Percentiles rank a stretch among this genome's conserved stretches.
These are phyloP conservation scores for Carex myosuroides DNA, from an alignment of 176 grass and related monocot genomes.

Conservation along the genomic window DNA sequence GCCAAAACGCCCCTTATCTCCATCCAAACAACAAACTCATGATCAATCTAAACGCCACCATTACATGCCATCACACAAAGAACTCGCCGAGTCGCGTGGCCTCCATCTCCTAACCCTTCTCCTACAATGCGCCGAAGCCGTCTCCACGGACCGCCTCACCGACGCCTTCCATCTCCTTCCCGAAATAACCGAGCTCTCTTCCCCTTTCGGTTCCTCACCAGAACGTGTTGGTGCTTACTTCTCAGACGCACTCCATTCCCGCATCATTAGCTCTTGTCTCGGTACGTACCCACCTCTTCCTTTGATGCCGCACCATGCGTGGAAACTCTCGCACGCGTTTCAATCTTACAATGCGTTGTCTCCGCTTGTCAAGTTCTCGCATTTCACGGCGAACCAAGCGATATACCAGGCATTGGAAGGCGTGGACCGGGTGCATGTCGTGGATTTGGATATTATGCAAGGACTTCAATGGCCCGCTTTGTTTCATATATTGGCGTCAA, in stretches of 20 bases:
- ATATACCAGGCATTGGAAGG: slow-evolving; percentile 74
- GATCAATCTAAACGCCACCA: slow-evolving; percentile 20
- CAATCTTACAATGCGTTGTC: slow-evolving; percentile 79
- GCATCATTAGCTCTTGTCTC: slow-evolving; percentile 67
- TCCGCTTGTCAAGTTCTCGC: slow-evolving; percentile 86
- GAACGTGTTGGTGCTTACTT: slow-evolving; percentile 88
- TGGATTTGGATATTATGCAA: slow-evolving; percentile 97
- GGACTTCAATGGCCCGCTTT: slow-evolving; percentile 85
- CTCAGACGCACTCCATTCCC: slow-evolving; percentile 67
- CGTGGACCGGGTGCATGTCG: slow-evolving; percentile 52
- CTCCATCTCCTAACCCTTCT: slow-evolving; percentile 53
- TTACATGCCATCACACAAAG: background rate
- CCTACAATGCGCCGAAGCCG: slow-evolving; percentile 75
- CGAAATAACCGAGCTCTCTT: slow-evolving; percentile 76
- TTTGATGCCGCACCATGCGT: slow-evolving; percentile 19
- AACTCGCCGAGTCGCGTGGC: slow-evolving; percentile 34
- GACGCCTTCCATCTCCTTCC: slow-evolving; percentile 67
- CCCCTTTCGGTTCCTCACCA: slow-evolving; percentile 70
- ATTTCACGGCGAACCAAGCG: slow-evolving; percentile 94
- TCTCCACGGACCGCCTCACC: slow-evolving; percentile 43
- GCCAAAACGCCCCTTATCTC: slow-evolving; percentile 38
- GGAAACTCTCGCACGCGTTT: slow-evolving; percentile 44
- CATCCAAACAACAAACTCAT: slow-evolving; percentile 15
- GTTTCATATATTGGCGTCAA: slow-evolving; percentile 86
- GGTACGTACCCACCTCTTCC: slow-evolving; percentile 62